phyloP scores from a whole-genome alignment of 352 stramenopile genomes.

The Plasmopara viticola region DNA sequence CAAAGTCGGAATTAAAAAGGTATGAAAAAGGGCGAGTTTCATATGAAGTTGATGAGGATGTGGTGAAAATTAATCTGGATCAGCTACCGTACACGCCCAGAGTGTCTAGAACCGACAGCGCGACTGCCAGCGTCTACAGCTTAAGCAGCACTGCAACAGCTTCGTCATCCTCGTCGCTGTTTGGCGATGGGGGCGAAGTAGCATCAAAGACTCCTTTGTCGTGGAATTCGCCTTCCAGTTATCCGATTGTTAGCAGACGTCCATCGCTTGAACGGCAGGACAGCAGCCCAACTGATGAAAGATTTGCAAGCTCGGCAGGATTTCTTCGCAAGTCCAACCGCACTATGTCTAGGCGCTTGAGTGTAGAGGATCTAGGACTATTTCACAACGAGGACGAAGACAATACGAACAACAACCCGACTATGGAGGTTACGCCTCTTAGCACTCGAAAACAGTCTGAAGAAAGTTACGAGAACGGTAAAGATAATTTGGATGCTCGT shows the following conservation, averaged over 20 bases:
- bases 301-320: constrained; percentile 55
- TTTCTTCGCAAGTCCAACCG: constrained; percentile 61
- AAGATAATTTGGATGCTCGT: constrained; percentile 11
- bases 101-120: constrained; percentile 4
- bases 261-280: constrained; percentile 43
- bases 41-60: constrained; percentile 2
- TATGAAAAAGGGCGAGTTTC: not conserved
- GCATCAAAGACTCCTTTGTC: constrained; percentile 16
- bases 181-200: constrained; percentile 19
- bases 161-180: constrained; percentile 26
- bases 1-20: not conserved
- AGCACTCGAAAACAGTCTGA: not conserved
- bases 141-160: constrained; percentile 21
- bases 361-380: constrained; percentile 72
- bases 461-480: constrained; percentile 1
- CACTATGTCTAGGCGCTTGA: constrained; percentile 50
- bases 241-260: constrained; percentile 15
- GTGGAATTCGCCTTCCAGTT: constrained; percentile 14
- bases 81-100: constrained; percentile 34
- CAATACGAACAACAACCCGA: constrained; percentile 15
- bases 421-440: constrained; percentile 2
- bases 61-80: constrained; percentile 42
- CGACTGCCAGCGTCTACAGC: constrained; percentile 21
- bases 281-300: constrained; percentile 51
- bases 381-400: constrained; percentile 36